phyloP scores from a whole-genome alignment of 352 stramenopile genomes.

The Phytophthora hybrid region DNA sequence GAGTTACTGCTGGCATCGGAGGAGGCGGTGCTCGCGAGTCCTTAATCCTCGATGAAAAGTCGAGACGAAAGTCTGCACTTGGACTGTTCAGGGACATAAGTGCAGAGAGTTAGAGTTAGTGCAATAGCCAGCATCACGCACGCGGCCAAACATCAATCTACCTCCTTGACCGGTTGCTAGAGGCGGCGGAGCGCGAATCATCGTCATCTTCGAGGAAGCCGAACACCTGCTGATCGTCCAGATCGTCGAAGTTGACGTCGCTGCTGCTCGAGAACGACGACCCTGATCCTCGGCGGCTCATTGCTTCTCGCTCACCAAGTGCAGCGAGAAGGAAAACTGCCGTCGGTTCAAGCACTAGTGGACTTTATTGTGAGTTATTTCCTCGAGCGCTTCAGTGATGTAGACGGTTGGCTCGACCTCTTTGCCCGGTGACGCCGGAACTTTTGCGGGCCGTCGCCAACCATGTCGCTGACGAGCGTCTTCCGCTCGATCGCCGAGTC shows the following conservation, averaged over 20 bases:
- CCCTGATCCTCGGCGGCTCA: conserved; percentile 45
- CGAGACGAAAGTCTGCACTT: conserved; percentile 61
- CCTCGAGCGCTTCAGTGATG: conserved; percentile 27
- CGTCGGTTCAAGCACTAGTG: background rate
- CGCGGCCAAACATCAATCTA: conserved; percentile 4
- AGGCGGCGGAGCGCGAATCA: conserved; percentile 20
- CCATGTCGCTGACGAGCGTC: conserved; percentile 73
- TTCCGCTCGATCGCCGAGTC: conserved; percentile 83
- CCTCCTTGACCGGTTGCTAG: conserved; percentile 35
- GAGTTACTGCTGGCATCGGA: conserved; percentile 8
- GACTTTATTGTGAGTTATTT: conserved; percentile 40
- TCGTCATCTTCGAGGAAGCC: conserved; percentile 62
- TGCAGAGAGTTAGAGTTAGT: background rate
- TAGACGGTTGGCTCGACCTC: conserved; percentile 29
- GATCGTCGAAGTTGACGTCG: conserved; percentile 71
- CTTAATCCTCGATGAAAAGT: conserved; percentile 59
- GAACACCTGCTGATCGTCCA: conserved; percentile 67
- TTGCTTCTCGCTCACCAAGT: background rate
- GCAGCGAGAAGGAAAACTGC: background rate
- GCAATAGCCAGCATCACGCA: background rate
- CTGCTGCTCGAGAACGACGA: conserved; percentile 60
- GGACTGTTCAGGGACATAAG: background rate
- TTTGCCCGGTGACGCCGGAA: conserved; percentile 49
- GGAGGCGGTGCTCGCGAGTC: conserved; percentile 22
- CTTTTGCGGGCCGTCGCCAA: conserved; percentile 51